These are phyloP conservation scores for Aristolochia californica DNA, from an alignment of 164 flowering plant genomes.

Conservation along the genomic window DNA sequence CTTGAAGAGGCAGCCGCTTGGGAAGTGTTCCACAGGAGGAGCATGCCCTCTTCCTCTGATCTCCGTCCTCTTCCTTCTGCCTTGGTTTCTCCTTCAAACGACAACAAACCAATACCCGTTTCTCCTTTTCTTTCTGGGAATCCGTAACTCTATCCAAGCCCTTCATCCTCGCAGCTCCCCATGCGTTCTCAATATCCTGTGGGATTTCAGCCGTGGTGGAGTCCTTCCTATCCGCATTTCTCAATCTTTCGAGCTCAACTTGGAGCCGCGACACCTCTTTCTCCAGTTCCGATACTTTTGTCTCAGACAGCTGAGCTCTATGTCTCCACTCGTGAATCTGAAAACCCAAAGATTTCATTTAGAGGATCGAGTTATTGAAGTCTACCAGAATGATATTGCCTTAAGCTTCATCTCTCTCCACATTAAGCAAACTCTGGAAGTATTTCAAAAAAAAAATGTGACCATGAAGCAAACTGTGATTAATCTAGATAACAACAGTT, in stretches of 20 bases:
- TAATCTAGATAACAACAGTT: no score
- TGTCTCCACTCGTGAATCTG: constrained; percentile 72
- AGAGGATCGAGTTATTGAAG: not conserved
- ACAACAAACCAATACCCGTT: constrained; percentile 40
- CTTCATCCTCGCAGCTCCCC: constrained; percentile 5
- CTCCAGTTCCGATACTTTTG: constrained; percentile 37
- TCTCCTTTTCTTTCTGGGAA: constrained; percentile 44
- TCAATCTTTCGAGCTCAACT: constrained; percentile 25
- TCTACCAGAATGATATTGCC: no score
- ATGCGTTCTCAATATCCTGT: not conserved
- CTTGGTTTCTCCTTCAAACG: constrained; percentile 41
- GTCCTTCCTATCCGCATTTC: constrained; percentile 1
- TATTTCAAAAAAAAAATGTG: no score
- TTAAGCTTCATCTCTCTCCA: no score
- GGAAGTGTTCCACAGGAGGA: constrained; percentile 10
- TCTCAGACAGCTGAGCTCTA: constrained; percentile 35
- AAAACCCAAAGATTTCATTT: not conserved
- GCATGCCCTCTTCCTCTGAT: constrained; percentile 21
- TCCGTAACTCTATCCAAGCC: constrained; percentile 13
- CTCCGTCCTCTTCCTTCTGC: constrained; percentile 10
- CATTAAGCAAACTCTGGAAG: no score
- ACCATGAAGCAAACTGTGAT: no score
- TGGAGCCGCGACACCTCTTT: constrained; percentile 27
- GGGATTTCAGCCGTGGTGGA: not conserved
- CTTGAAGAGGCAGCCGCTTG: constrained; percentile 40